Evolutionary conservation across 176 grass and related monocot species (phyloP).

Genomic region (Carex cristatella): DNA sequence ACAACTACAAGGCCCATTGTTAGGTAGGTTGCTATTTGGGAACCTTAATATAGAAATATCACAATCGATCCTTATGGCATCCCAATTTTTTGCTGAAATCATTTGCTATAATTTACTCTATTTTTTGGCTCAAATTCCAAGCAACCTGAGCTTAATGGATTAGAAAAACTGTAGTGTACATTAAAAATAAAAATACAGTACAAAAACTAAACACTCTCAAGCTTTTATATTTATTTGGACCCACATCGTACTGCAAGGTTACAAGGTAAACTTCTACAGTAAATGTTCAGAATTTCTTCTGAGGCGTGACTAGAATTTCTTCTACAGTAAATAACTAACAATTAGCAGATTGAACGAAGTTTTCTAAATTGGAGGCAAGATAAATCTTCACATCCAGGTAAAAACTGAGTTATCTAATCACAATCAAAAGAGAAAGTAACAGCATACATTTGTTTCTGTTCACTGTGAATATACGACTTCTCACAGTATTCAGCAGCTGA

Average conservation of each 20-base stretch:
- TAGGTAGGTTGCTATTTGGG: background rate
- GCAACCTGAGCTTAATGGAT: background rate
- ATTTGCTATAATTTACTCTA: background rate
- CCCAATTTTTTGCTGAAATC: background rate
- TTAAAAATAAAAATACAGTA: background rate
- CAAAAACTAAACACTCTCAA: background rate
- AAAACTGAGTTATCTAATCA: background rate
- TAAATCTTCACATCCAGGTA: background rate
- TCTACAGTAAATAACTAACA: background rate
- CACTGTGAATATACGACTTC: conserved; percentile 84
- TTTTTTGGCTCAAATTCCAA: background rate
- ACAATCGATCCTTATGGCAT: background rate
- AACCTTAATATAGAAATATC: background rate
- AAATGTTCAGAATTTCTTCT: background rate
- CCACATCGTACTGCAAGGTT: background rate
- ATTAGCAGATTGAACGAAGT: background rate
- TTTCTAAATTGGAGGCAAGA: background rate
- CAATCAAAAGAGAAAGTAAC: conserved; percentile 6
- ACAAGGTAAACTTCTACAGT: background rate
- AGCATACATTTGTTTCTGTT: conserved; percentile 83
- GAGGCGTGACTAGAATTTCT: background rate
- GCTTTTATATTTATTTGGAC: conserved; percentile 6
- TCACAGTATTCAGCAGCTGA: conserved; percentile 90
- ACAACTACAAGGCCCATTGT: background rate
- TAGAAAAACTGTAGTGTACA: background rate